Base-by-base conservation (phyloP, 2,329 filamentous ascomycete genomes). In the Leptosphaerulina australis region DNA sequence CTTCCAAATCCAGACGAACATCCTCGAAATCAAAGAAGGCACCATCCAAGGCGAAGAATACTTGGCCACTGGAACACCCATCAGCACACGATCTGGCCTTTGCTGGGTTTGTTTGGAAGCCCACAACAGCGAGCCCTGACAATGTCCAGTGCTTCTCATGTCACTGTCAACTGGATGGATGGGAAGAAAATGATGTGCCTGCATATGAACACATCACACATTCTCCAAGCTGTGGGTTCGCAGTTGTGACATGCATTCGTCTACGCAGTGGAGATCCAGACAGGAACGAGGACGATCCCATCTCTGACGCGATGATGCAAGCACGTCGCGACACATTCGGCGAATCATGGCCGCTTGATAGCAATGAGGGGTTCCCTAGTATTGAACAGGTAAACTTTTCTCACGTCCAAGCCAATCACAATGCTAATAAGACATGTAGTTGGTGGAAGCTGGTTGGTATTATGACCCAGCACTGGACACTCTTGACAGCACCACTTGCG, bases 131-230 rank as follows among this genome's bases (percentile, higher is more conserved):
- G 36, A 89, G 86, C 66, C 87, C 87, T 28, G 94, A 99, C 72
- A 97, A 97, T 72, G 90, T 90, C 37, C 83, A 85, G 60, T 99
- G 94, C 72, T 97, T 95, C 73, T 80, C 91, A 28, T 99, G 94
- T 76, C 79, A 85, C 55, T 88, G 90, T 69, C 84, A 87, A 46
- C 81, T 99, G 10, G 91, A 95, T 69, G 92, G 91, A 52, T 99
- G 94, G 94, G 93, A 97, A 65, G 81, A 87, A 29, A 85, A 86
- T 17, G 94, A 99, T 68, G 84, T 91, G 53, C 90, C 94, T 0
- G 78, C 95, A 4, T 80, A 81, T 39, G 94, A 99, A 69, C 94
- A 99, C 73, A 71, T 96, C 22, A 90, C 86, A 59, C 90, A 96
- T 69, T 88, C 90, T 2, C 82, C 85, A 1, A 80, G 86, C 29